Evolutionary conservation across 176 grass and related monocot genomes (phyloP).

Genomic region (Cenchrus purpureus): DNA sequence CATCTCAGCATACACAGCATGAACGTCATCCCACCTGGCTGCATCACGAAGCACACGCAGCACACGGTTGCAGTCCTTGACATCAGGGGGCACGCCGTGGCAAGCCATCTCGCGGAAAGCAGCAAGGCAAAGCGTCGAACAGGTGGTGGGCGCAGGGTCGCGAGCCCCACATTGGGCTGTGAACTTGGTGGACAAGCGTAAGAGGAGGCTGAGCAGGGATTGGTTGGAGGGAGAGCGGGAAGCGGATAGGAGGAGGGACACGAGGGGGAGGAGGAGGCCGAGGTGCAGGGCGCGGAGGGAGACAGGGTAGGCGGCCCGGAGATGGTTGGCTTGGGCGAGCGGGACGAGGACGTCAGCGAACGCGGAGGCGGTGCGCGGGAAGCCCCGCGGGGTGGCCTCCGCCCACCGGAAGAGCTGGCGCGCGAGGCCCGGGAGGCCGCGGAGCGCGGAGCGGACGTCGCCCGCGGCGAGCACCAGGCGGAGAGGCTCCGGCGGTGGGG

Average conservation of each 20-base stretch:
- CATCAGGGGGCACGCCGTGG: slow-evolving; percentile 43
- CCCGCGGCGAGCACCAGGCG: slow-evolving; percentile 52
- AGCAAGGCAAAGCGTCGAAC: slow-evolving; percentile 52
- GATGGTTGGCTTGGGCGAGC: slow-evolving; percentile 47
- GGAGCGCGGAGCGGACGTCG: slow-evolving; percentile 51
- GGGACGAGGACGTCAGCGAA: slow-evolving; percentile 66
- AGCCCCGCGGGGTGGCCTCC: slow-evolving; percentile 61
- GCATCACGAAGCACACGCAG: slow-evolving; percentile 47
- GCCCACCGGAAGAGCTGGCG: slow-evolving; percentile 82
- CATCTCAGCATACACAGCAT: slow-evolving; percentile 45
- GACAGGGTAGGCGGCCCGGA: slow-evolving; percentile 55
- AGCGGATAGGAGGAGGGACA: slow-evolving; percentile 41
- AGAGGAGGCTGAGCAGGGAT: slow-evolving; percentile 45
- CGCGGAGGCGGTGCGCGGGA: slow-evolving; percentile 59
- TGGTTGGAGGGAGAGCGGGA: not conserved
- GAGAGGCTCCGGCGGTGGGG: slow-evolving; percentile 42
- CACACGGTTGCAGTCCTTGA: slow-evolving; percentile 60
- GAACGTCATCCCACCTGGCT: slow-evolving; percentile 46
- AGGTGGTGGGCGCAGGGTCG: not conserved
- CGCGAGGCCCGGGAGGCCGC: slow-evolving; percentile 52
- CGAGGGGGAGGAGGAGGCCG: slow-evolving; percentile 62
- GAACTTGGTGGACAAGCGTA: slow-evolving; percentile 58
- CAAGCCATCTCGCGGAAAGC: slow-evolving; percentile 59
- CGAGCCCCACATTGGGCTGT: not conserved
- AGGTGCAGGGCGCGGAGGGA: slow-evolving; percentile 55